Percentiles rank a stretch among this genome's conserved stretches.
Evolutionary conservation across 2,329 filamentous ascomycete species (phyloP).

Genomic region (Fusarium drepaniforme): DNA sequence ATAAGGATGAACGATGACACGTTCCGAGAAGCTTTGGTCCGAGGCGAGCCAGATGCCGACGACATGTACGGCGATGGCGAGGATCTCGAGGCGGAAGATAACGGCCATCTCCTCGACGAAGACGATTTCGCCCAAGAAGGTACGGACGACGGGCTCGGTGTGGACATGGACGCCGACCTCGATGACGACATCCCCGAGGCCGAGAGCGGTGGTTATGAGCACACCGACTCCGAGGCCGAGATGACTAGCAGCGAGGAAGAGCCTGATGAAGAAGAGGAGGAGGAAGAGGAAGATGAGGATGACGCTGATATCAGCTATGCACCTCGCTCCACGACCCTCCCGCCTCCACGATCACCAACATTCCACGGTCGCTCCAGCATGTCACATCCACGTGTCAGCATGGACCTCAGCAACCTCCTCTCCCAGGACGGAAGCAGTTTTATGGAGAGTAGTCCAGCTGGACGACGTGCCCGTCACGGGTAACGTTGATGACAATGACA

Average conservation of each 20-base stretch:
- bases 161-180: conserved; percentile 74
- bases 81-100: conserved; percentile 66
- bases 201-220: conserved; percentile 76
- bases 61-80: conserved; percentile 67
- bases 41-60: conserved; percentile 61
- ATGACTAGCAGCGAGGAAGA: conserved; percentile 63
- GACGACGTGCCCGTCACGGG: conserved; percentile 51
- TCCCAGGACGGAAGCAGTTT: conserved; percentile 70
- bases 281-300: conserved; percentile 46
- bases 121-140: conserved; percentile 64
- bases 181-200: conserved; percentile 79
- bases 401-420: conserved; percentile 69
- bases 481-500: conserved; percentile 25
- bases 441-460: conserved; percentile 66
- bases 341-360: conserved; percentile 54
- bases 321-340: conserved; percentile 50
- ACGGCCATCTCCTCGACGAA: conserved; percentile 72
- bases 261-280: conserved; percentile 46
- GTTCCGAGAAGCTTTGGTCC: conserved; percentile 69
- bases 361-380: conserved; percentile 46
- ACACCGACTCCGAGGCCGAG: conserved; percentile 81
- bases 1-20: conserved; percentile 72
- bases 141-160: conserved; percentile 42
- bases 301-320: conserved; percentile 53
- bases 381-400: conserved; percentile 56